These are phyloP conservation scores for Camellia lanceoleosa DNA, from an alignment of 148 eudicot genomes.

Conservation along the genomic window DNA sequence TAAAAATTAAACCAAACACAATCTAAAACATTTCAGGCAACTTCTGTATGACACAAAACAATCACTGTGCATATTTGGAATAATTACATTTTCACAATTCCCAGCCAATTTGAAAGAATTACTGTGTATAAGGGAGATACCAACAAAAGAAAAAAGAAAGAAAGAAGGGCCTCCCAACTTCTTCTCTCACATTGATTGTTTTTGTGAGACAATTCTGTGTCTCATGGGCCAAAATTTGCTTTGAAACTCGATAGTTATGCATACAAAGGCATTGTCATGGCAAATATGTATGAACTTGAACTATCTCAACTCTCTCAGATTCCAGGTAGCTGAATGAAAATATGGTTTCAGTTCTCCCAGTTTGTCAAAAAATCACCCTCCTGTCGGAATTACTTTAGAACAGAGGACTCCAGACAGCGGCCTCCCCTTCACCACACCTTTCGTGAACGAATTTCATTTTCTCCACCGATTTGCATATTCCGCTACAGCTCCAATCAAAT, in stretches of 20 bases:
- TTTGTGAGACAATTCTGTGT: no score
- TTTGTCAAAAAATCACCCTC: slow-evolving; percentile 9
- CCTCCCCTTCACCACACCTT: slow-evolving; percentile 68
- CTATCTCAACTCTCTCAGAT: neutral
- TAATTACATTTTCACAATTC: no score
- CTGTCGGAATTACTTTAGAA: slow-evolving; percentile 20
- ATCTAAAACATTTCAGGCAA: no score
- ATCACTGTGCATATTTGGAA: no score
- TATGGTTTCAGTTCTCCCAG: neutral
- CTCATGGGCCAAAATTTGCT: neutral
- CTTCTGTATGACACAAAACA: no score
- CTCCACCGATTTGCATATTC: slow-evolving; percentile 77
- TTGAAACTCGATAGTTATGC: neutral
- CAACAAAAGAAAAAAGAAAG: no score
- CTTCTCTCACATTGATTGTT: no score
- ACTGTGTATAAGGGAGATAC: no score
- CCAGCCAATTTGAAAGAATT: no score
- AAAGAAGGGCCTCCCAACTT: no score
- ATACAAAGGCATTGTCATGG: neutral
- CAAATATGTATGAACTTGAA: slow-evolving; percentile 1
- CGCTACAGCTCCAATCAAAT: slow-evolving; percentile 83
- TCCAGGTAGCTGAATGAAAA: neutral
- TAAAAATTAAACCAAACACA: no score
- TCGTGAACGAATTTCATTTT: slow-evolving; percentile 63
- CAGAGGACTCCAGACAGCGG: slow-evolving; percentile 55